Percentiles rank a stretch among this genome's conserved stretches.
These are phyloP conservation scores for peach (Prunus persica) DNA, from an alignment of 306 rosid species.

Conservation along the genomic window Prunus_persica_NCBIv2 NC_034013.1:11140501-11141000, in stretches of 20 bases:
- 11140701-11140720: conserved; percentile 80
- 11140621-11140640: background rate
- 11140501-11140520: background rate
- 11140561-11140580: background rate
- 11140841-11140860: conserved; percentile 92
- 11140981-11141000: conserved; percentile 63
- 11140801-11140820: conserved; percentile 84
- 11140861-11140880: conserved; percentile 97
- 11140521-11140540: background rate
- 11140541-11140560: background rate
- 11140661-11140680: conserved; percentile 69
- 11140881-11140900: conserved; percentile 85
- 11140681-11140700: conserved; percentile 48
- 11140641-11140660: conserved; percentile 89
- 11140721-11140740: conserved; percentile 67
- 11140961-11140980: conserved; percentile 94
- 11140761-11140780: conserved; percentile 43
- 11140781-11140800: conserved; percentile 37
- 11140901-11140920: conserved; percentile 96
- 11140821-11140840: conserved; percentile 84
- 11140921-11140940: conserved; percentile 74
- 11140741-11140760: conserved; percentile 56
- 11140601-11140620: background rate
- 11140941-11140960: conserved; percentile 84
- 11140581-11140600: background rate